Evolutionary conservation across 2,329 filamentous ascomycete species (phyloP).

Genomic region (Verticillium nubilum): DNA sequence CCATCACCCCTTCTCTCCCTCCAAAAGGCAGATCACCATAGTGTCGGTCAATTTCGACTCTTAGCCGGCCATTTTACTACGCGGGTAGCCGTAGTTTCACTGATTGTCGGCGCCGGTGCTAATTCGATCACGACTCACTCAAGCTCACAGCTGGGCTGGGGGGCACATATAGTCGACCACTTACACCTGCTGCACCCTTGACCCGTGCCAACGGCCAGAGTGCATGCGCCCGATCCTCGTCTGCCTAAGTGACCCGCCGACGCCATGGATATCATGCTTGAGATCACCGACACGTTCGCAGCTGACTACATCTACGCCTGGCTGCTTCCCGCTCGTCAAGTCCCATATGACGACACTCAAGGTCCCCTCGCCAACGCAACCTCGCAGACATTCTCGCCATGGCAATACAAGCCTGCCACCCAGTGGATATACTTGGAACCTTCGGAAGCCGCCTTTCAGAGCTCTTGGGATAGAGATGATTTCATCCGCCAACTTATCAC

Average conservation of each 20-base stretch:
- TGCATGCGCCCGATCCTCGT: too few relatives aligned
- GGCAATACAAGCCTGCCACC: slow-evolving; percentile 69
- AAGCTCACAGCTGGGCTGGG: too few relatives aligned
- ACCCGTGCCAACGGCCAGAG: too few relatives aligned
- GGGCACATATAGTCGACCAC: too few relatives aligned
- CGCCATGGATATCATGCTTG: slow-evolving; percentile 88
- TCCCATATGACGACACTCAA: slow-evolving; percentile 46
- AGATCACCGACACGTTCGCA: slow-evolving; percentile 74
- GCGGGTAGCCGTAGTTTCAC: not conserved
- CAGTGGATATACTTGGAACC: slow-evolving; percentile 65
- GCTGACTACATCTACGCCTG: slow-evolving; percentile 75
- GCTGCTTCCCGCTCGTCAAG: slow-evolving; percentile 55
- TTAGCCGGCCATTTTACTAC: not conserved
- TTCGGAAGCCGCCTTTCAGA: slow-evolving; percentile 71
- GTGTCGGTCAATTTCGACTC: not conserved
- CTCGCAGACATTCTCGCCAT: slow-evolving; percentile 49
- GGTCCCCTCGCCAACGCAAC: slow-evolving; percentile 48
- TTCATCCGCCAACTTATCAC: slow-evolving; percentile 67
- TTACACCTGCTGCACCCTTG: not conserved
- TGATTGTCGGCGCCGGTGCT: too few relatives aligned
- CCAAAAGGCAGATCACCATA: not conserved
- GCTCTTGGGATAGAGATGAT: slow-evolving; percentile 72
- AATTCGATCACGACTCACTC: too few relatives aligned
- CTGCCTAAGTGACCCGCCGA: slow-evolving; percentile 1
- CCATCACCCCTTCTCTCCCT: not conserved